phyloP scores from a whole-genome alignment of 495 filamentous ascomycete species.

The Penicillium coprophilum region DNA sequence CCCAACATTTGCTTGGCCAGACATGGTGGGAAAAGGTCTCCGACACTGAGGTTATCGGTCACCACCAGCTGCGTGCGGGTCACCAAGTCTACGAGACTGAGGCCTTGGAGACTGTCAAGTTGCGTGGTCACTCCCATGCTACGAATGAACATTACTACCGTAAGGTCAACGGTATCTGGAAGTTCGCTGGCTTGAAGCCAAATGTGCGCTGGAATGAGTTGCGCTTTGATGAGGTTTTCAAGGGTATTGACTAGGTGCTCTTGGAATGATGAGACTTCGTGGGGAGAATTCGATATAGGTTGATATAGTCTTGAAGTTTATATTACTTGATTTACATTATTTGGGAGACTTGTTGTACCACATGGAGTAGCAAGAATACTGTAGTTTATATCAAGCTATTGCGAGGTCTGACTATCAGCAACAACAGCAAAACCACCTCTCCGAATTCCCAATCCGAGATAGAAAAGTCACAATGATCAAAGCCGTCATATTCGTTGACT shows the following conservation, averaged over 20 bases:
- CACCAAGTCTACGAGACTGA: constrained; percentile 50
- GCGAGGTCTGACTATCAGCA: neutral
- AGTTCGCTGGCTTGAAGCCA: constrained; percentile 74
- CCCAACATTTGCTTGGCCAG: constrained; percentile 75
- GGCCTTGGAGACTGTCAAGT: constrained; percentile 28
- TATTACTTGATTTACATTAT: neutral
- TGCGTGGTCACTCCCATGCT: constrained; percentile 62
- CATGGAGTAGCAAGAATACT: neutral
- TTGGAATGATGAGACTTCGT: neutral
- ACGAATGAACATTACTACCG: constrained; percentile 71
- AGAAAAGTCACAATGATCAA: neutral
- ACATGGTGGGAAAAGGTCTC: constrained; percentile 69
- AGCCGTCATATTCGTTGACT: neutral
- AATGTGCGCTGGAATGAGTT: constrained; percentile 72
- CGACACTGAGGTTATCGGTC: constrained; percentile 66
- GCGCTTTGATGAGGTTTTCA: constrained; percentile 57
- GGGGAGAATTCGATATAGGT: neutral
- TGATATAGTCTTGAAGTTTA: neutral
- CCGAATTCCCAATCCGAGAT: neutral
- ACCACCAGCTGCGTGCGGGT: constrained; percentile 76
- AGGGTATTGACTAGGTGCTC: constrained; percentile 18
- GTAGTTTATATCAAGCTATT: neutral
- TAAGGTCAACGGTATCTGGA: constrained; percentile 77
- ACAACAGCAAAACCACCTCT: neutral
- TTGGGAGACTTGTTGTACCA: neutral